These are phyloP conservation scores for Phragmites australis DNA, from an alignment of 176 grass and related monocot species.

Conservation along the genomic window DNA sequence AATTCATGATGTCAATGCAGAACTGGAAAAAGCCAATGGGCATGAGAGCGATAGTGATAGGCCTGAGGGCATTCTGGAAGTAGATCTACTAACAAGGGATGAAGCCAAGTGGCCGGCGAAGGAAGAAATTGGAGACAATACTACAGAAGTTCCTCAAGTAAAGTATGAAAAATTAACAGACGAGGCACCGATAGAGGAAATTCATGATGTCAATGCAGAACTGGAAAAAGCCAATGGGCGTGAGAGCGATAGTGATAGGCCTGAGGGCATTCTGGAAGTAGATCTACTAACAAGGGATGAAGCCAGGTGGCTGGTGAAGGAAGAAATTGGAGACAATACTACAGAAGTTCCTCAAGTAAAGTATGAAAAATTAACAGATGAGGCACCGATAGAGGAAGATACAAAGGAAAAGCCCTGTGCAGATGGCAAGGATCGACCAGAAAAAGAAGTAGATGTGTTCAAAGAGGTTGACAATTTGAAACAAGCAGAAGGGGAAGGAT, in stretches of 20 bases:
- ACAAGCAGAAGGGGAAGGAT: conserved; percentile 12
- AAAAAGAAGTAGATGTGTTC: background rate
- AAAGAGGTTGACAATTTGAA: conserved; percentile 14
- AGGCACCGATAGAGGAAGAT: conserved; percentile 9
- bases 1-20: conserved; percentile 11
- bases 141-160: conserved; percentile 28
- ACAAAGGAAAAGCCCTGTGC: conserved; percentile 25
- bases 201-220: conserved; percentile 24
- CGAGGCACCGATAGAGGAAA: background rate
- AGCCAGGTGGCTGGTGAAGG: background rate
- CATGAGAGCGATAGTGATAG: background rate
- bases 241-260: background rate
- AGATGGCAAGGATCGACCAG: background rate
- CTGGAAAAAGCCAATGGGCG: background rate
- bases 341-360: conserved; percentile 29
- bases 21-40: conserved; percentile 3
- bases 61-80: background rate
- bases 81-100: conserved; percentile 17
- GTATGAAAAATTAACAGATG: conserved; percentile 2
- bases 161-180: conserved; percentile 2
- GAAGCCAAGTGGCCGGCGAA: background rate
- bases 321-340: conserved; percentile 9
- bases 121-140: conserved; percentile 22
- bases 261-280: background rate
- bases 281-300: conserved; percentile 22